Evolutionary conservation across 2,329 filamentous ascomycete species (phyloP).

Genomic region (Thermomyces lanuginosus): DNA sequence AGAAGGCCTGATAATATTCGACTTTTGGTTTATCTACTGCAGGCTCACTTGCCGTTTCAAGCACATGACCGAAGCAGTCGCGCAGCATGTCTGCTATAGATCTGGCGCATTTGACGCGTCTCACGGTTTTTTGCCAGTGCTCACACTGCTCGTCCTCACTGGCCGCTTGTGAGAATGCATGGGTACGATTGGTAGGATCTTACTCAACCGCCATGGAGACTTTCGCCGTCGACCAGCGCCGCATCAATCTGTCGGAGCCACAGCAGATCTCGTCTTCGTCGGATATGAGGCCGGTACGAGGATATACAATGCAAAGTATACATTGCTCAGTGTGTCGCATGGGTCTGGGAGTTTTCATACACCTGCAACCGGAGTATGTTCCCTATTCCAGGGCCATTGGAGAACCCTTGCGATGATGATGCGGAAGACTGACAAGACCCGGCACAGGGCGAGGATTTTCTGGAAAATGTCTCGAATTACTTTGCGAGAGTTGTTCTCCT

Average conservation of each 20-base stretch:
- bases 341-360: conserved; percentile 21
- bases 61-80: no score
- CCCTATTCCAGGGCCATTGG: background rate
- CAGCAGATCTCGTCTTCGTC: conserved; percentile 20
- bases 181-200: conserved; percentile 23
- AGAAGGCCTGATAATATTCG: no score
- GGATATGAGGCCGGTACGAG: no score
- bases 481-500: conserved; percentile 24
- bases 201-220: conserved; percentile 22
- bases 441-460: conserved; percentile 19
- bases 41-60: conserved; percentile 9
- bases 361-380: conserved; percentile 21
- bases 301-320: conserved; percentile 21
- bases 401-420: background rate
- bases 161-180: conserved; percentile 26
- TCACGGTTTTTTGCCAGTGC: conserved; percentile 24
- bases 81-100: no score
- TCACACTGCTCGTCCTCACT: conserved; percentile 24
- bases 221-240: conserved; percentile 23
- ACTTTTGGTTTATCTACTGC: no score
- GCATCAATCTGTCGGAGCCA: conserved; percentile 20
- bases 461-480: conserved; percentile 25
- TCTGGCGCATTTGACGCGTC: conserved; percentile 19
- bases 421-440: background rate
- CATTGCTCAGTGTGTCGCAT: conserved; percentile 23